A percentile compares a stretch with the other conserved stretches of the same genome.
phyloP scores from a whole-genome alignment of 441 rosid genomes.

The Pelargonium myrrhifolium region DNA sequence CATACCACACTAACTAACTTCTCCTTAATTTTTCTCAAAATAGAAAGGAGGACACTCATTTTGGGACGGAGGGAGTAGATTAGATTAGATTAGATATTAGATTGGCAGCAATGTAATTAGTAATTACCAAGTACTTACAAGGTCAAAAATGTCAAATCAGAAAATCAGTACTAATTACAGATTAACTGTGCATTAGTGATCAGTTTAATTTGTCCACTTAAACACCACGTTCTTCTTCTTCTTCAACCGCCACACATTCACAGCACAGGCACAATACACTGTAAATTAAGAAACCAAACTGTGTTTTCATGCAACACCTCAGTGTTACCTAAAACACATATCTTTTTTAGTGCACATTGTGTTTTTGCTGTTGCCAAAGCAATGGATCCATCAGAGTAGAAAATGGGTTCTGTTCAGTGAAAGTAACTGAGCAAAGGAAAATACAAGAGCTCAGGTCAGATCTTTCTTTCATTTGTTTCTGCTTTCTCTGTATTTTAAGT shows the following conservation, averaged over 20 bases:
- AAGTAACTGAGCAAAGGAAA: not conserved
- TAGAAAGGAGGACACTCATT: no score
- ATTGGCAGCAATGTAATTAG: not conserved
- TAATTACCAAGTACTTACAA: not conserved
- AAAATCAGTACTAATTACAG: not conserved
- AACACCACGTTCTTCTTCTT: not conserved
- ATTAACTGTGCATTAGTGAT: not conserved
- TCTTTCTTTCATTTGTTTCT: not conserved
- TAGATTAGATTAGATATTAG: not conserved
- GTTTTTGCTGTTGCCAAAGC: not conserved
- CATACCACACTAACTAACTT: no score
- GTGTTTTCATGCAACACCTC: not conserved
- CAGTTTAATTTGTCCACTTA: not conserved
- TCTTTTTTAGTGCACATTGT: not conserved
- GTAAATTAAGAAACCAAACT: not conserved
- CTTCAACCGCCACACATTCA: not conserved
- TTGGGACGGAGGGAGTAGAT: no score
- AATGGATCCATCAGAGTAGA: not conserved
- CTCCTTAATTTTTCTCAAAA: no score
- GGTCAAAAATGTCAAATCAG: not conserved
- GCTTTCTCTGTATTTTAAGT: not conserved
- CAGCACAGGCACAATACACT: not conserved
- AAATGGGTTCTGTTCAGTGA: not conserved
- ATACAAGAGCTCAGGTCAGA: slow-evolving; percentile 1
- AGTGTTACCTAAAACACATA: not conserved